A percentile compares a stretch with the other conserved stretches of the same genome.
phyloP scores from a whole-genome alignment of 73 alveolate genomes.

The Tetrahymena malaccensis region DNA sequence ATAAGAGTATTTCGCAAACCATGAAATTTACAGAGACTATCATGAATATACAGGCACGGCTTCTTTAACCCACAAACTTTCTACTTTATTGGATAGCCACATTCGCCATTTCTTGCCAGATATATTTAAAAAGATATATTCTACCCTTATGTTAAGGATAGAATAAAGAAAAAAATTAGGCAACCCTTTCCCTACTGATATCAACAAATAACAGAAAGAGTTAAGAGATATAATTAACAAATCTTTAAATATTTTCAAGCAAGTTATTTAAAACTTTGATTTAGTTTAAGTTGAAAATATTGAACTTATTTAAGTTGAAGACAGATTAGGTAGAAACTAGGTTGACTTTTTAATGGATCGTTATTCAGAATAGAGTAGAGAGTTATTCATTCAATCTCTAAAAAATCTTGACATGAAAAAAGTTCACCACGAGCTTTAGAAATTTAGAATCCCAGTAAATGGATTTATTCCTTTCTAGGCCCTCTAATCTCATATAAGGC shows the following conservation, averaged over 20 bases:
- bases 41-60: slow-evolving; percentile 5
- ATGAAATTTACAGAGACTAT: slow-evolving; percentile 58
- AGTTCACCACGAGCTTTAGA: not conserved
- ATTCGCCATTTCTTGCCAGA: not conserved
- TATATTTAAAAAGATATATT: not conserved
- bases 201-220: not conserved
- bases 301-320: not conserved
- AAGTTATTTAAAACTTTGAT: not conserved
- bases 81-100: not conserved
- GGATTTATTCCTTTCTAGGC: not conserved
- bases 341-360: not conserved
- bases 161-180: not conserved
- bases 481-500: not conserved
- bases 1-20: slow-evolving; percentile 49
- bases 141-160: not conserved
- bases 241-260: not conserved
- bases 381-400: not conserved
- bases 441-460: not conserved
- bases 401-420: not conserved
- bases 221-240: not conserved
- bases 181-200: not conserved
- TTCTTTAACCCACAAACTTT: not conserved
- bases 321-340: not conserved
- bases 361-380: not conserved
- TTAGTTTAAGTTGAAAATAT: not conserved